These are phyloP conservation scores for Huntiella decipiens DNA, from an alignment of 2,329 filamentous ascomycete genomes.

Conservation along the genomic window DNA sequence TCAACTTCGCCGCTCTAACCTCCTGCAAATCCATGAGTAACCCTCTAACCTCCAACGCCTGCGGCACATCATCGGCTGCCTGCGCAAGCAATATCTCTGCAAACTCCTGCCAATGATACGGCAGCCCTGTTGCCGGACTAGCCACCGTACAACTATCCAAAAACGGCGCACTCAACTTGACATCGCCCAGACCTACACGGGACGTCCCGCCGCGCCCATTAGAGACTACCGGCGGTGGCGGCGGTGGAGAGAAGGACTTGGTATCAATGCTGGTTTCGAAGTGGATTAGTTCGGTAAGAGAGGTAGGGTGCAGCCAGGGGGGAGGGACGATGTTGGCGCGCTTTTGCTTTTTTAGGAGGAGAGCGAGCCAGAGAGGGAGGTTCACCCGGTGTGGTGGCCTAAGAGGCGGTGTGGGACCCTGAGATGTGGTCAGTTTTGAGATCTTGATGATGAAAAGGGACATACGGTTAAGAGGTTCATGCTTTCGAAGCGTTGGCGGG, in stretches of 20 bases:
- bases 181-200: constrained; percentile 20
- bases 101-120: constrained; percentile 91
- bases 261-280: constrained; percentile 58
- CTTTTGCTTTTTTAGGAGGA: constrained; percentile 84
- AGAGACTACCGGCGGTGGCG: constrained; percentile 27
- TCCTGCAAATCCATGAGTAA: constrained; percentile 68
- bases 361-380: constrained; percentile 81
- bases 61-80: constrained; percentile 62
- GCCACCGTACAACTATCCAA: constrained; percentile 53
- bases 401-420: constrained; percentile 64
- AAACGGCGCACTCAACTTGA: constrained; percentile 52
- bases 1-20: constrained; percentile 74
- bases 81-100: constrained; percentile 73
- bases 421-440: constrained; percentile 12
- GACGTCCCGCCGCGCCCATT: constrained; percentile 31
- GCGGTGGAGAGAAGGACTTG: constrained; percentile 58
- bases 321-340: constrained; percentile 86
- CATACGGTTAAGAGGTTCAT: constrained; percentile 72
- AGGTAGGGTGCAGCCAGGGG: constrained; percentile 64
- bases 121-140: constrained; percentile 50
- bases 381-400: constrained; percentile 63
- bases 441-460: constrained; percentile 16
- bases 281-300: constrained; percentile 58
- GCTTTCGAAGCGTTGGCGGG: constrained; percentile 72
- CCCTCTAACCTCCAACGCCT: constrained; percentile 54